Percentiles rank a stretch among this genome's conserved stretches.
Evolutionary conservation across 179 eudicot species (phyloP).

Genomic region (Silene noctiflora): DNA sequence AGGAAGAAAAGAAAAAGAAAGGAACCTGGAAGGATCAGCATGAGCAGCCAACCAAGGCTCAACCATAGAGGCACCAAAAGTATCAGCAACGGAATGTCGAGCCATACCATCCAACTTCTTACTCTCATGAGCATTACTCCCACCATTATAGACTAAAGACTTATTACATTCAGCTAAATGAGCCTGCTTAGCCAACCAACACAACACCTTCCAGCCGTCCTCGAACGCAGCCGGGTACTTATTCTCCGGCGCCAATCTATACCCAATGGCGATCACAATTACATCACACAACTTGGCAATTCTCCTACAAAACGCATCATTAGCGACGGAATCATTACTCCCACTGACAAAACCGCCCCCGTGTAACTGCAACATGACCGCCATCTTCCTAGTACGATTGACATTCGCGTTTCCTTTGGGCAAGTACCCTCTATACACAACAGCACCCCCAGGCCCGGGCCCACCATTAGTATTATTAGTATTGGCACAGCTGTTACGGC

Average conservation of each 20-base stretch:
- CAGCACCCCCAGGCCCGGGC: neutral
- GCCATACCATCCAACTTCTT: constrained; percentile 54
- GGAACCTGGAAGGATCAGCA: constrained; percentile 88
- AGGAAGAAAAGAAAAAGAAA: neutral
- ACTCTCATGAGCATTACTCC: constrained; percentile 21
- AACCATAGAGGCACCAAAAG: constrained; percentile 89
- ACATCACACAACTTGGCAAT: constrained; percentile 87
- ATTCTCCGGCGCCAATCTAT: constrained; percentile 90
- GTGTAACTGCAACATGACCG: constrained; percentile 84
- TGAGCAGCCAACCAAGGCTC: constrained; percentile 99
- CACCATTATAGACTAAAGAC: constrained; percentile 45
- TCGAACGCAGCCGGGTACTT: constrained; percentile 89
- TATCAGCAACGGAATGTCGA: constrained; percentile 64
- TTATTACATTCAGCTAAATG: constrained; percentile 89
- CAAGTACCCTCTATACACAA: constrained; percentile 2
- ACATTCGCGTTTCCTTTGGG: neutral
- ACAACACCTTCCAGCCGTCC: constrained; percentile 88
- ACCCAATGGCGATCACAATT: constrained; percentile 83
- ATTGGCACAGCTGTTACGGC: constrained; percentile 52
- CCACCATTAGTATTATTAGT: neutral
- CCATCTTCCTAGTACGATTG: constrained; percentile 48
- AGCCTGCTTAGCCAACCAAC: constrained; percentile 91
- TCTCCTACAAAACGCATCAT: constrained; percentile 79
- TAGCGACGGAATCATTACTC: constrained; percentile 86
- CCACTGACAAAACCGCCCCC: constrained; percentile 92